These are phyloP conservation scores for Hysterangium stoloniferum DNA, from an alignment of 768 basidiomycete genomes.

Conservation along the genomic window DNA sequence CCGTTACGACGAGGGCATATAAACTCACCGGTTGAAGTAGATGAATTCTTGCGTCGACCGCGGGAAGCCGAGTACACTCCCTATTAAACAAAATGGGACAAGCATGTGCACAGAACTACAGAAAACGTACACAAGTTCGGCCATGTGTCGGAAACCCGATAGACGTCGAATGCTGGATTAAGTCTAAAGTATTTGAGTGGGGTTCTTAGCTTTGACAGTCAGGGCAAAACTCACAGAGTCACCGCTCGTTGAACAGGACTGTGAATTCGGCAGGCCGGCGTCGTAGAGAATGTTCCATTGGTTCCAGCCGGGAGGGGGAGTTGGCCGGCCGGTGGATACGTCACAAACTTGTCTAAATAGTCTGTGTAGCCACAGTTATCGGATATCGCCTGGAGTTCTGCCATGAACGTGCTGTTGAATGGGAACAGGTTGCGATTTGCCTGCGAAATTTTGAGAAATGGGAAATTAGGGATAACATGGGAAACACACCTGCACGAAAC, in stretches of 20 bases:
- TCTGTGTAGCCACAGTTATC: slow-evolving; percentile 28
- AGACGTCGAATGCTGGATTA: slow-evolving; percentile 51
- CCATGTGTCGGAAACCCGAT: slow-evolving; percentile 48
- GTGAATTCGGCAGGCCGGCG: slow-evolving; percentile 37
- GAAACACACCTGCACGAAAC: slow-evolving; percentile 16
- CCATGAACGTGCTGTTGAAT: slow-evolving; percentile 48
- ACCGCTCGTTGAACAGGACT: slow-evolving; percentile 42
- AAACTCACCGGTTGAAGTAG: slow-evolving; percentile 43
- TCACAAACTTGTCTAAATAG: slow-evolving; percentile 27
- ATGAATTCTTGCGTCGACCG: slow-evolving; percentile 43
- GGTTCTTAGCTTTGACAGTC: neutral
- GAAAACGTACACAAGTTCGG: slow-evolving; percentile 35
- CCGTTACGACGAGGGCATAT: too few relatives aligned
- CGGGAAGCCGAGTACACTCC: slow-evolving; percentile 30
- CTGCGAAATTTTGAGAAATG: slow-evolving; percentile 32
- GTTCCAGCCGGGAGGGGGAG: slow-evolving; percentile 25
- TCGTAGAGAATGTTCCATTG: slow-evolving; percentile 16
- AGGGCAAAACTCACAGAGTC: slow-evolving; percentile 30
- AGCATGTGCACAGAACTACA: neutral
- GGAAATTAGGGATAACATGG: slow-evolving; percentile 12
- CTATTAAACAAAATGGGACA: slow-evolving; percentile 17
- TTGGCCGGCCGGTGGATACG: slow-evolving; percentile 27
- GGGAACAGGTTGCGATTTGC: slow-evolving; percentile 52
- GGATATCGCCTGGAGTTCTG: slow-evolving; percentile 32
- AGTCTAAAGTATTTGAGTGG: slow-evolving; percentile 25